These are phyloP conservation scores for Amanita inopinata DNA, from an alignment of 768 basidiomycete species.

Conservation along the genomic window DNA sequence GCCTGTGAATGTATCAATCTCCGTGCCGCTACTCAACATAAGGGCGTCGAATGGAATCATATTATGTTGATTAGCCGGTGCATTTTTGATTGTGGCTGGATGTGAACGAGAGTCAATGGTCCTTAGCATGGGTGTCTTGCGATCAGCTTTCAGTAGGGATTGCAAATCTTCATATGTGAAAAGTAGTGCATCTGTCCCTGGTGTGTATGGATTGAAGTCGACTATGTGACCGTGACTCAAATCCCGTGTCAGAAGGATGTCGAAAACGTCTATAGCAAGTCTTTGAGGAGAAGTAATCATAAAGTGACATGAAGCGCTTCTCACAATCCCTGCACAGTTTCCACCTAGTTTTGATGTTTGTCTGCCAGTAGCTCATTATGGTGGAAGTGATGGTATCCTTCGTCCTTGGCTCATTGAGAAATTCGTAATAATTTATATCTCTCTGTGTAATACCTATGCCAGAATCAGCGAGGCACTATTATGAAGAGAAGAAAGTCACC, in stretches of 20 bases:
- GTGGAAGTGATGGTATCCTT: slow-evolving; percentile 40
- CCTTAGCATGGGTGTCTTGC: slow-evolving; percentile 33
- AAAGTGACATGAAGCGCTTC: slow-evolving; percentile 16
- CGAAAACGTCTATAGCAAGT: slow-evolving; percentile 59
- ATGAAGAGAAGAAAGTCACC: slow-evolving; percentile 37
- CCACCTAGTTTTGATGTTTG: slow-evolving; percentile 55
- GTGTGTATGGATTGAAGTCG: slow-evolving; percentile 86
- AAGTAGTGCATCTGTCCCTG: slow-evolving; percentile 78
- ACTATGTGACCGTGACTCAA: slow-evolving; percentile 68
- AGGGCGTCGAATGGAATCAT: slow-evolving; percentile 89
- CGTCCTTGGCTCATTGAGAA: slow-evolving; percentile 56
- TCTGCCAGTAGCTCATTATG: slow-evolving; percentile 58
- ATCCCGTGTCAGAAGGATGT: slow-evolving; percentile 80
- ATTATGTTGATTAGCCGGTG: slow-evolving; percentile 74
- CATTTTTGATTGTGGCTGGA: slow-evolving; percentile 54
- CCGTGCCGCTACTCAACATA: slow-evolving; percentile 63
- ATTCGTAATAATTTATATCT: slow-evolving; percentile 84
- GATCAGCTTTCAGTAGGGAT: slow-evolving; percentile 20
- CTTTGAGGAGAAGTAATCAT: not conserved
- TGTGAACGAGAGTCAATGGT: slow-evolving; percentile 71
- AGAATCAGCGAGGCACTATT: not conserved
- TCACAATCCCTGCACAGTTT: slow-evolving; percentile 53
- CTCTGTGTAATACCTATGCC: slow-evolving; percentile 72
- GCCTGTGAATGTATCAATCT: slow-evolving; percentile 64
- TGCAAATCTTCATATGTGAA: slow-evolving; percentile 76